phyloP scores from a whole-genome alignment of 495 filamentous ascomycete species.

The Penicillium coprophilum region DNA sequence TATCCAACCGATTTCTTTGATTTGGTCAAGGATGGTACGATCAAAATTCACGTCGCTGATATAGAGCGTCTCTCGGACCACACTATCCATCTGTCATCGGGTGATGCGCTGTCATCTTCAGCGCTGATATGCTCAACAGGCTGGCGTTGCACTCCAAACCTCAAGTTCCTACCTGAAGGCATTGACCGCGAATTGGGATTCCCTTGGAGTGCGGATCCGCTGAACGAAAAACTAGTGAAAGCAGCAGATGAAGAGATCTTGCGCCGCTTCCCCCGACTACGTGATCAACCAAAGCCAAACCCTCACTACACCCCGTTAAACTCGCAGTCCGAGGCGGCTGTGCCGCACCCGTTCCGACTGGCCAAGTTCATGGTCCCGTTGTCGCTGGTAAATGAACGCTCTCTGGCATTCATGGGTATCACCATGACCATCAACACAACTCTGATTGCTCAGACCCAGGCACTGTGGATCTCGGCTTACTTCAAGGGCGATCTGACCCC shows the following conservation, averaged over 20 bases:
- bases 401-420: constrained; percentile 67
- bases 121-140: constrained; percentile 72
- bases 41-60: constrained; percentile 63
- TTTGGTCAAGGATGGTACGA: constrained; percentile 54
- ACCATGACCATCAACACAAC: constrained; percentile 63
- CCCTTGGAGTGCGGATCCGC: constrained; percentile 34
- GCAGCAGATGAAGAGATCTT: constrained; percentile 68
- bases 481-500: constrained; percentile 46
- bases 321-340: constrained; percentile 31
- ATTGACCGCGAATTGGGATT: constrained; percentile 42
- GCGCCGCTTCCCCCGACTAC: constrained; percentile 61
- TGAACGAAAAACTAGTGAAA: constrained; percentile 27
- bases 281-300: constrained; percentile 37
- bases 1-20: constrained; percentile 67
- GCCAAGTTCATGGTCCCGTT: constrained; percentile 72
- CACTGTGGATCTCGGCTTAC: constrained; percentile 71
- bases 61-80: constrained; percentile 50
- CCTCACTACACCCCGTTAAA: constrained; percentile 32
- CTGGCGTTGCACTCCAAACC: constrained; percentile 62
- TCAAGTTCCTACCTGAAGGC: constrained; percentile 61
- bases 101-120: constrained; percentile 49
- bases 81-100: constrained; percentile 57
- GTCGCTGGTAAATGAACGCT: constrained; percentile 52
- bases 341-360: constrained; percentile 49
- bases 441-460: constrained; percentile 64